Percentiles rank a stretch among this genome's conserved stretches.
Evolutionary conservation across 2,329 filamentous ascomycete species (phyloP).

Genomic region (Sclerotinia minor): DNA sequence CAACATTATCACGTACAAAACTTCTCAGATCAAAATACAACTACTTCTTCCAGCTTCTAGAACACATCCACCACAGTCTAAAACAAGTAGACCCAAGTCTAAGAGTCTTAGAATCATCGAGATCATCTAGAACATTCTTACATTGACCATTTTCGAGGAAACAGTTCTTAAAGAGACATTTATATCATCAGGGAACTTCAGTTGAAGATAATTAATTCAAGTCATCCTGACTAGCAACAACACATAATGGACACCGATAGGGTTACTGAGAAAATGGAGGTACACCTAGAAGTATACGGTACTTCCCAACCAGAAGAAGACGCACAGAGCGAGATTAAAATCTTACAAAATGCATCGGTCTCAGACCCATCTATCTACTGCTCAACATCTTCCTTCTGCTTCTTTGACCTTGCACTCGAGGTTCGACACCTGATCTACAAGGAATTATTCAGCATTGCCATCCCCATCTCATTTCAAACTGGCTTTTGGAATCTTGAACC

Average conservation of each 20-base stretch:
- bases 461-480: not conserved
- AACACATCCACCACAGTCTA: not conserved
- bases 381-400: not conserved
- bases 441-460: not conserved
- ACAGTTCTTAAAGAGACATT: not conserved
- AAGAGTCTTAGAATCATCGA: not conserved
- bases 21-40: not conserved
- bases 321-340: not conserved
- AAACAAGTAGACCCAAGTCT: not conserved
- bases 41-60: not conserved
- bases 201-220: not conserved
- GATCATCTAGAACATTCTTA: rapidly evolving
- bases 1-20: not conserved
- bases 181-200: not conserved
- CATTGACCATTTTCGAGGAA: not conserved
- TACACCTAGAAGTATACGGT: not conserved
- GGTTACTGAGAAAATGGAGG: not conserved
- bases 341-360: not conserved
- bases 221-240: not conserved
- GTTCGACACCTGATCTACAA: not conserved
- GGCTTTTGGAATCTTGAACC: not conserved
- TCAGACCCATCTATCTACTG: not conserved
- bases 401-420: not conserved
- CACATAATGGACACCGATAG: not conserved
- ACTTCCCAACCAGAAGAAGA: not conserved